These are phyloP conservation scores for Liriodendron chinense DNA, from an alignment of 164 flowering plant species.

Conservation along the genomic window DNA sequence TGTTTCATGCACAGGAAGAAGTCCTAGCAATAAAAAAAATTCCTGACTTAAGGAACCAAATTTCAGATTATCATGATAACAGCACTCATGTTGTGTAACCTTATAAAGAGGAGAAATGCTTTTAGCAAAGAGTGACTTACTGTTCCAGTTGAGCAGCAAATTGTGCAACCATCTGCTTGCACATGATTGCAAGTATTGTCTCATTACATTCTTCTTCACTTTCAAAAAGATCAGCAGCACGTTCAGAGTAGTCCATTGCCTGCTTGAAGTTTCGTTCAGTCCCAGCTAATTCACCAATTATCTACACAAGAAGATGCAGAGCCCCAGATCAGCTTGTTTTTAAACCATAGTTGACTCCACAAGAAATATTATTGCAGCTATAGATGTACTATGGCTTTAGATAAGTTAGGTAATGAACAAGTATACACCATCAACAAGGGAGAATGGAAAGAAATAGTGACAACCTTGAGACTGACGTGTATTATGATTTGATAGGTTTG, in stretches of 20 bases:
- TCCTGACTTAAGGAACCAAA: no score
- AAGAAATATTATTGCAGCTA: neutral
- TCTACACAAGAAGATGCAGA: constrained; percentile 34
- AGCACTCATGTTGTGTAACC: neutral
- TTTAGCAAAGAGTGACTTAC: constrained; percentile 35
- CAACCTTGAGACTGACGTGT: no score
- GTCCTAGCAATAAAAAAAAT: neutral
- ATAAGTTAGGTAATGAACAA: no score
- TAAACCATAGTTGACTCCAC: neutral
- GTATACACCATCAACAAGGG: no score
- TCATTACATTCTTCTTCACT: constrained; percentile 41
- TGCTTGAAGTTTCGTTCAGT: constrained; percentile 49
- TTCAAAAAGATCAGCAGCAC: constrained; percentile 74
- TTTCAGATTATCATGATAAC: no score
- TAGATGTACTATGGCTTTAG: no score
- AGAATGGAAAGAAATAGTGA: no score
- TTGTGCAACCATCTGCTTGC: constrained; percentile 43
- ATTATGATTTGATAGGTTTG: no score
- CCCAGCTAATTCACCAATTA: constrained; percentile 74
- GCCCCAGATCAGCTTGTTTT: neutral
- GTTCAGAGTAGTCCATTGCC: constrained; percentile 53
- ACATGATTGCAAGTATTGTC: no score
- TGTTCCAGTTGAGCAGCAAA: constrained; percentile 70
- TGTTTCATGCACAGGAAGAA: neutral
- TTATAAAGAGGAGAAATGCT: neutral